A percentile compares a stretch with the other conserved stretches of the same genome.
Conservation (phyloP, 2,329 filamentous ascomycete genomes). For the Colletotrichum nymphaeae region DNA sequence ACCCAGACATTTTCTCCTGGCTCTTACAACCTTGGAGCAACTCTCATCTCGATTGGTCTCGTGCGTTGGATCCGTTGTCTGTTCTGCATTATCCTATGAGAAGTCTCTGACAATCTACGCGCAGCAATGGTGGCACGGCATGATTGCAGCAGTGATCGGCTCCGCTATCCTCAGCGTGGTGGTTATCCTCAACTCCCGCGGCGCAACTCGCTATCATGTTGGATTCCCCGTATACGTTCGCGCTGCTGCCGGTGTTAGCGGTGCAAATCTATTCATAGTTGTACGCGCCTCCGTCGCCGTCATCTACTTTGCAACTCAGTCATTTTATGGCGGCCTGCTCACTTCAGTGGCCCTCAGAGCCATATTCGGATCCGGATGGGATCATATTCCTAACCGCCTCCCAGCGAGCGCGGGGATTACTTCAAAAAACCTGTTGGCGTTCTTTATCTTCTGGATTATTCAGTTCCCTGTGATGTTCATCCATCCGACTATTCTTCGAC, state of each 20-base stretch:
- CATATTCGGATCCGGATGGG: constrained; percentile 51
- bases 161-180: constrained; percentile 44
- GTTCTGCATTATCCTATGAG: too few species aligned
- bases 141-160: constrained; percentile 45
- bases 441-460: constrained; percentile 66
- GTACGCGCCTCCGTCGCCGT: constrained; percentile 46
- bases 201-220: constrained; percentile 48
- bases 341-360: constrained; percentile 48
- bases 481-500: constrained; percentile 60
- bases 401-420: constrained; percentile 59
- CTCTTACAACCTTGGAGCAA: constrained; percentile 47
- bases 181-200: constrained; percentile 48
- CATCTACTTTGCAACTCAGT: constrained; percentile 52
- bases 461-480: constrained; percentile 61
- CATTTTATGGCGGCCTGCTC: constrained; percentile 47
- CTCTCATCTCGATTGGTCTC: constrained; percentile 45
- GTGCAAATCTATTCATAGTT: constrained; percentile 52
- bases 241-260: constrained; percentile 48
- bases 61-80: constrained; percentile 10
- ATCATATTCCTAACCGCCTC: constrained; percentile 58
- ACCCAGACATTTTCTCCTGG: constrained; percentile 46
- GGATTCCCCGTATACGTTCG: constrained; percentile 49
- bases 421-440: constrained; percentile 61
- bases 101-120: background rate
- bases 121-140: constrained; percentile 44